Evolutionary conservation across 257 asterid genomes (phyloP), one percentile per base, ranked within the genome.

Genomic region (Nicotiana benthamiana): DNA sequence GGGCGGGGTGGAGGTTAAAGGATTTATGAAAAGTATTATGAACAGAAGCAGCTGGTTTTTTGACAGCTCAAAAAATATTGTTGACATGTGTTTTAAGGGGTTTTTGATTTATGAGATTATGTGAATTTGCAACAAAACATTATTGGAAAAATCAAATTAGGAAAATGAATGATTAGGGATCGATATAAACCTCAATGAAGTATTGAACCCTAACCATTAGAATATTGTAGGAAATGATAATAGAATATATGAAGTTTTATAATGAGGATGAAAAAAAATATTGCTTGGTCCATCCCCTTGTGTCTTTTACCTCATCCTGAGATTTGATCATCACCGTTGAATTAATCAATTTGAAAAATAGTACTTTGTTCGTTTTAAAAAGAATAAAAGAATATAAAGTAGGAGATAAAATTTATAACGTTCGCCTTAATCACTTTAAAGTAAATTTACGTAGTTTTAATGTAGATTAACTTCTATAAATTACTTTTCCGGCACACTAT

Each of bases 31-130:
- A 51, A 51, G 12, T 36, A 40, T 22, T 20, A 68, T n/a, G 32
- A 46, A 72, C 59, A 46, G 18, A 72, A 46, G 26, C 36, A 13
- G 59, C 77, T 72, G 78, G 16, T 72, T 5, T 43, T 72, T 43
- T 72, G 78, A 72, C 78, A 72, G 78, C 78, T 72, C 40, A 72
- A 46, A 9, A 72, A 72, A 72, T 72, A 6, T 12, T 12, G 60
- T 7, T 72, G 78, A 72, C 60, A 72, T 40, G 78, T 72, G 78
- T 72, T 17, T 46, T 68, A 68, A 20, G n/a, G 77, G 20, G 4
- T 68, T 46, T 72, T 72, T 72, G 78, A 72, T 72, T 60, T 72
- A 15, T 72, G 12, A 72, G 78, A 28, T 72, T 46, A 1, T 72
- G 60, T 24, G 60, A 72, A 46, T 46, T 72, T 46, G 60, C 13